Base-by-base conservation (phyloP, 2,329 filamentous ascomycete species). In the Colletotrichum simmondsii region DNA sequence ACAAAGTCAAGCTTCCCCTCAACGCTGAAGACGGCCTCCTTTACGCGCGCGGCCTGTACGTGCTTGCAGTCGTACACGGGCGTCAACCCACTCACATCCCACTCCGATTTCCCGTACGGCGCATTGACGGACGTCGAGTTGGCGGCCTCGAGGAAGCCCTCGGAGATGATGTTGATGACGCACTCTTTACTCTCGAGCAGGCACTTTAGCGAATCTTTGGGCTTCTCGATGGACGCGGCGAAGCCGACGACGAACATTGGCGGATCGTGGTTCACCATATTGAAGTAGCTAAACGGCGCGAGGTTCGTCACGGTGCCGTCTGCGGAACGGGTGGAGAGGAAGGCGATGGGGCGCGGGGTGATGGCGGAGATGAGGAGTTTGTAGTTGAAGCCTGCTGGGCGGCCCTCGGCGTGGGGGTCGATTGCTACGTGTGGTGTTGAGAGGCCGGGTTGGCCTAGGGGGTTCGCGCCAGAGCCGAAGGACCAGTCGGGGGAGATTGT, bases 311-410 rank as follows among this genome's bases (percentile, higher is more conserved):
- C 86, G 56, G 70, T 81, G 26, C 93, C 94, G 78, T 95, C 92
- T 4, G 82, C 77, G 26, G 86, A 85, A 65, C 83, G 80, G 11
- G 90, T 90, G 72, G 87, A 90, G 37, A 92, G 79, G 80, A 92
- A 89, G 65, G 89, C 90, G 79, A 98, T 92, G 14, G 96, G 96
- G 14, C 96, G 90, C 1, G 96, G 96, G 19, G 95, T 89, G 76
- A 98, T 90, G 75, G 91, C 91, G 22, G 91, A 94, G 82, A 98
- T 97, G 74, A 98, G 87, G 16, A 98, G 89, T 84, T 97, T 98
- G 89, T 98, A 98, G 87, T 98, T 98, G 84, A 89, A 91, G 1
- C 86, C 84, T 0, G 90, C 83, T 0, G 91, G 88, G 0, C 95
- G 89, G 37, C 92, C 93, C 32, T 91, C 85, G 68, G 88, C 92